Conservation (phyloP, 2,329 filamentous ascomycete species). For the Aureobasidium mangrovei region DNA sequence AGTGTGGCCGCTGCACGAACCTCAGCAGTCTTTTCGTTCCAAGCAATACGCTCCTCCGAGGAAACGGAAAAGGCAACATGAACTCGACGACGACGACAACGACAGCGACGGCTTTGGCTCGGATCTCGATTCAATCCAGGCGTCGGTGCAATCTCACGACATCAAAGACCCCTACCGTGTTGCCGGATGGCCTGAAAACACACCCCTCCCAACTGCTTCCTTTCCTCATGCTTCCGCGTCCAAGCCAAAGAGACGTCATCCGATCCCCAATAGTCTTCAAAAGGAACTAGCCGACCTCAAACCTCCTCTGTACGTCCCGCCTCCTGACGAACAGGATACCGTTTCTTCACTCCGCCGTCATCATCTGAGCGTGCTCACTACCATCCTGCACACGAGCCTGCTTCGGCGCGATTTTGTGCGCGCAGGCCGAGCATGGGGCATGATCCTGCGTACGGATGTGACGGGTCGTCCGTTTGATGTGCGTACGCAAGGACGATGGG, state of each 20-base stretch:
- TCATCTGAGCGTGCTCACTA: slow-evolving; percentile 59
- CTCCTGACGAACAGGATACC: slow-evolving; percentile 17
- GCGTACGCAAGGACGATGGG: slow-evolving; percentile 64
- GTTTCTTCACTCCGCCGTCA: slow-evolving; percentile 34
- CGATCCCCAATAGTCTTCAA: slow-evolving; percentile 22
- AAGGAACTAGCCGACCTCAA: slow-evolving; percentile 34
- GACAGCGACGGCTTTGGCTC: slow-evolving; percentile 24
- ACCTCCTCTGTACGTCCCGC: slow-evolving; percentile 32
- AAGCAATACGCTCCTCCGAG: slow-evolving; percentile 16
- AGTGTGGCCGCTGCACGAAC: slow-evolving; percentile 11
- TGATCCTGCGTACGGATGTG: slow-evolving; percentile 58
- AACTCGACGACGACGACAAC: slow-evolving; percentile 11
- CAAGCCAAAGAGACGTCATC: slow-evolving; percentile 15
- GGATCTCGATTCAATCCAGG: not conserved
- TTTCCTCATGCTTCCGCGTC: slow-evolving; percentile 37
- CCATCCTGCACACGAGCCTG: slow-evolving; percentile 64
- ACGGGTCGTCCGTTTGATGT: slow-evolving; percentile 55
- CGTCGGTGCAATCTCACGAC: slow-evolving; percentile 18
- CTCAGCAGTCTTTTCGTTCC: slow-evolving; percentile 10
- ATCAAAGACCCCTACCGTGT: slow-evolving; percentile 29
- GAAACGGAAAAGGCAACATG: slow-evolving; percentile 17
- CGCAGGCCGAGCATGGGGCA: slow-evolving; percentile 64
- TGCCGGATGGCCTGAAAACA: slow-evolving; percentile 33
- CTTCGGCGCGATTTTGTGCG: slow-evolving; percentile 60
- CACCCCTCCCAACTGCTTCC: slow-evolving; percentile 31